Evolutionary conservation across 331 rosid species (phyloP).

Genomic region (Quercus lobata): DNA sequence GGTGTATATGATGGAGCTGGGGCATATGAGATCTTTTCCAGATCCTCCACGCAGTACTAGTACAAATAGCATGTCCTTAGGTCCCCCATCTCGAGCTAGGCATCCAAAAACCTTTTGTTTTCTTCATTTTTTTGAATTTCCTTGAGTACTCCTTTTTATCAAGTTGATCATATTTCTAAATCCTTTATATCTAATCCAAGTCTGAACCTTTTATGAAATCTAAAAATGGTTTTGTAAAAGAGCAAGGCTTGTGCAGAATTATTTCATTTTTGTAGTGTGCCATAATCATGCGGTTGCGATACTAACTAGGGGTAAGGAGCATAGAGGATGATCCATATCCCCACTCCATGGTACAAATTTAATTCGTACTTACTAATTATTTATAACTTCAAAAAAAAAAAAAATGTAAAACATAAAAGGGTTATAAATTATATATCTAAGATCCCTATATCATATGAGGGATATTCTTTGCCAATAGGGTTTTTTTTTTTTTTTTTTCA

Average conservation of each 20-base stretch:
- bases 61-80: conserved; percentile 12
- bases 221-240: too few species aligned
- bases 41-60: not conserved
- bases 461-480: not conserved
- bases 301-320: too few species aligned
- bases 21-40: not conserved
- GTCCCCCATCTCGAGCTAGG: conserved; percentile 10
- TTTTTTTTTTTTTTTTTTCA: not conserved
- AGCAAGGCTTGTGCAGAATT: too few species aligned
- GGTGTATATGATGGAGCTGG: conserved; percentile 2
- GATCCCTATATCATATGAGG: too few species aligned
- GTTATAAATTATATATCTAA: too few species aligned
- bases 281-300: too few species aligned
- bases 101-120: not conserved
- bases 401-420: not conserved
- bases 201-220: too few species aligned
- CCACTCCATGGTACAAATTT: not conserved
- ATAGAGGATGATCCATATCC: too few species aligned
- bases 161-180: not conserved
- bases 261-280: too few species aligned
- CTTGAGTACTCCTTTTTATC: not conserved
- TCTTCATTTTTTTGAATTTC: not conserved
- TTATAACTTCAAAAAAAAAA: not conserved
- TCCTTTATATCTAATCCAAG: too few species aligned
- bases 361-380: not conserved